Evolutionary conservation across 78 protist genomes (phyloP), one percentile per base, ranked within the genome.

Genomic region (Trichosphaerium sp.): DNA sequence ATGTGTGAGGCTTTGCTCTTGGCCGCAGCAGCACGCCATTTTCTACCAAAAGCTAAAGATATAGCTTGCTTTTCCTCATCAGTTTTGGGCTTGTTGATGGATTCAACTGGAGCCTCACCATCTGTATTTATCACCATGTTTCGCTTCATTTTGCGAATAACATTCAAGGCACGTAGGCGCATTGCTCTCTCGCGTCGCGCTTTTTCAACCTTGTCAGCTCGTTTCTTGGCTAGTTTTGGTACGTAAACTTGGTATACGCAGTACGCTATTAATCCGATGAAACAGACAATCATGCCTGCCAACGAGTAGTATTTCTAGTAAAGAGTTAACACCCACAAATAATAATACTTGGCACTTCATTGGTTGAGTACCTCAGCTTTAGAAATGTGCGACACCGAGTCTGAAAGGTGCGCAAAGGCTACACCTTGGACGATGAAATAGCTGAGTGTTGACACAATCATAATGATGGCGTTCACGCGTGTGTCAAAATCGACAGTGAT

Each of bases 371-470:
- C 49, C 25, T n/a, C n/a, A n/a, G n/a, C 70, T 12, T 42, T 77
- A 1, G 12, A n/a, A 37, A 52, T 10, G 11, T 66, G 59, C 26
- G 55, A 7, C 2, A 34, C 67, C 42, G 74, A 72, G 32, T 60
- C 55, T 4, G 63, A 40, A 38, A 56, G 73, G 47, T 51, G 61
- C 21, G 73, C 69, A 44, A 82, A 75, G 40, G 88, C 82, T 7
- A 70, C 73, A 42, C 77, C 80, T 48, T 87, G 92, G 23, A 83
- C 68, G 55, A 87, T 75, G 69, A 87, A 40, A 61, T 87, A 87
- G 28, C 62, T 28, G 25, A 67, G 12, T 23, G 59, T 31, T 12
- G 75, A 70, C 0, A 10, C 3, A 2, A 67, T 40, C 88, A 85
- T 85, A 32, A 79, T 68, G 41, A 48, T 43, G 18, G 85, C 83